These are phyloP conservation scores for Ogataea parapolymorpha DNA, from an alignment of 805 yeast genomes.

Conservation along the genomic window DNA sequence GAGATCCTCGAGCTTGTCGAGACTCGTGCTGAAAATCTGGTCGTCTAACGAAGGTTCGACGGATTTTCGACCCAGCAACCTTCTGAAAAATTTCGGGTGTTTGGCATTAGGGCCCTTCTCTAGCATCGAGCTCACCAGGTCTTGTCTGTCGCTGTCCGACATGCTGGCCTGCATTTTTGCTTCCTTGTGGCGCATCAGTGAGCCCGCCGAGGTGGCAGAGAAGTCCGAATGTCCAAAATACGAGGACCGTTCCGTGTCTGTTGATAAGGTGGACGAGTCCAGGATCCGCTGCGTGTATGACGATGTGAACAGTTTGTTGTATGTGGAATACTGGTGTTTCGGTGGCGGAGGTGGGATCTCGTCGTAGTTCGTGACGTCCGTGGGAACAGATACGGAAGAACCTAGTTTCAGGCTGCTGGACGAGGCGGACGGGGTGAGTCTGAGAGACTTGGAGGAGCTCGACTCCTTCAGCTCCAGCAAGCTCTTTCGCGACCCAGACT, in stretches of 20 bases:
- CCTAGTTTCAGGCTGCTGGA: conserved; percentile 19
- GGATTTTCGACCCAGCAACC: conserved; percentile 36
- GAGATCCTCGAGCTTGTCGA: conserved; percentile 28
- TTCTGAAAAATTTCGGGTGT: conserved; percentile 46
- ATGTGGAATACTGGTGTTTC: conserved; percentile 27
- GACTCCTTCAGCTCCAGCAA: conserved; percentile 13
- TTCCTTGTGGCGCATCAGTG: conserved; percentile 66
- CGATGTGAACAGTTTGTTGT: conserved; percentile 16
- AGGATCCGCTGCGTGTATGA: conserved; percentile 28
- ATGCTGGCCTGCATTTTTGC: conserved; percentile 25
- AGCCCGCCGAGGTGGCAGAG: conserved; percentile 89
- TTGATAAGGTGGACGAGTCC: conserved; percentile 32
- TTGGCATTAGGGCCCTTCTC: conserved; percentile 39
- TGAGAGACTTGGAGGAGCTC: conserved; percentile 8
- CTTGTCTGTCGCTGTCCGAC: conserved; percentile 23
- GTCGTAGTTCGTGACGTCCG: conserved; percentile 10
- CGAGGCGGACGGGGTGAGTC: conserved; percentile 20
- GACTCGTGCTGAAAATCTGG: conserved; percentile 25
- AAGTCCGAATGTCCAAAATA: conserved; percentile 61
- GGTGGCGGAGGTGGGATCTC: conserved; percentile 38
- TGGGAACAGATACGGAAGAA: conserved; percentile 5
- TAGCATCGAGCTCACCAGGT: conserved; percentile 39
- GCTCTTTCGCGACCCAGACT: conserved; percentile 21
- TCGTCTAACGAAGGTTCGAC: conserved; percentile 34
- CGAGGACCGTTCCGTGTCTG: conserved; percentile 38